These are phyloP conservation scores for Beauveria pseudobassiana DNA, from an alignment of 2,329 filamentous ascomycete genomes.

Conservation along the genomic window DNA sequence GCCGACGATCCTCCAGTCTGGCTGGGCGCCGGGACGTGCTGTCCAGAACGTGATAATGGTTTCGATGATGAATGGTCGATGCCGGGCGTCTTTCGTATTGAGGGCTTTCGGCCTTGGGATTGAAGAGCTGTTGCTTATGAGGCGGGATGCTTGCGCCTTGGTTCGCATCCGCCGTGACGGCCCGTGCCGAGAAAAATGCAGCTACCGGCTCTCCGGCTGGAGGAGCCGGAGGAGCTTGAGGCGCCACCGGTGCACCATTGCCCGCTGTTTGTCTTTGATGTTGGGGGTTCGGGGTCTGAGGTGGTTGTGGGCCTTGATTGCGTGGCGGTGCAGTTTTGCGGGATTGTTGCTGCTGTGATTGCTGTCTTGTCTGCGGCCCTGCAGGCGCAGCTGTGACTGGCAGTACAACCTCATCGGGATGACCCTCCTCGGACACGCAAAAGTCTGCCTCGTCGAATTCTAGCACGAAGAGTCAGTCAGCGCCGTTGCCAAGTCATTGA, in stretches of 20 bases:
- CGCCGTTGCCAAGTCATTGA: not conserved
- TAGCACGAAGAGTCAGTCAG: slow-evolving; percentile 15
- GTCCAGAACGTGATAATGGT: slow-evolving; percentile 54
- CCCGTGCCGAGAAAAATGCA: slow-evolving; percentile 11
- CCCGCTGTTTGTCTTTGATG: not conserved
- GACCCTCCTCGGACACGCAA: slow-evolving; percentile 57
- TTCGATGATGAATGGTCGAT: slow-evolving; percentile 74
- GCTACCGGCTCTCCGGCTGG: slow-evolving; percentile 3
- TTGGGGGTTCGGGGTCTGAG: slow-evolving; percentile 8
- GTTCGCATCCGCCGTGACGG: slow-evolving; percentile 1
- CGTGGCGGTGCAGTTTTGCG: not conserved
- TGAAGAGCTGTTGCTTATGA: slow-evolving; percentile 49
- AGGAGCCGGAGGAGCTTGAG: not conserved
- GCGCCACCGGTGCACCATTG: not conserved
- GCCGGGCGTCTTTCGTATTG: slow-evolving; percentile 81
- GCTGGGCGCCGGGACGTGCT: slow-evolving; percentile 40
- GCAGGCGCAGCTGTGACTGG: not conserved
- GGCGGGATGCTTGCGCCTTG: slow-evolving; percentile 27
- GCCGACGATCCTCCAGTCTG: slow-evolving; percentile 16
- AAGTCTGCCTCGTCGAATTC: slow-evolving; percentile 75
- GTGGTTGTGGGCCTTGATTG: slow-evolving; percentile 2
- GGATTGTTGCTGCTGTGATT: not conserved
- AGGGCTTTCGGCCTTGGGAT: slow-evolving; percentile 73
- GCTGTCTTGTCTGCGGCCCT: not conserved
- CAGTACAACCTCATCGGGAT: slow-evolving; percentile 63